Base-by-base conservation (phyloP, 768 basidiomycete species). In the Amanita molliuscula region DNA sequence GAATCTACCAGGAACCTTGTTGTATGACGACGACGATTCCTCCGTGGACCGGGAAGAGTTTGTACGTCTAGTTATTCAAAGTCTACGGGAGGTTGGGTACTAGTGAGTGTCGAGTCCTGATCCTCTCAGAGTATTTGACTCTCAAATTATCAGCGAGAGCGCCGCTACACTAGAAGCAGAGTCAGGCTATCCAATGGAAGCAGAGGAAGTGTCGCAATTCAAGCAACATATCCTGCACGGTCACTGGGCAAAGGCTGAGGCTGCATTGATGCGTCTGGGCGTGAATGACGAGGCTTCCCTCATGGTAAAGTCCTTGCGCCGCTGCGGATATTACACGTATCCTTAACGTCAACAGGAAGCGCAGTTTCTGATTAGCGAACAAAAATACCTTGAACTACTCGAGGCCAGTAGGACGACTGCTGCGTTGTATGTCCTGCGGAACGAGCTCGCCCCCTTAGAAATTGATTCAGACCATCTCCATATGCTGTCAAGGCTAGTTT, bases 311-410 rank as follows among this genome's bases (percentile, higher is more conserved):
- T 41, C 53, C 21, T 31, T 7, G 26, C 26, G 16, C 33, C 13
- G 11, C 41, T 35, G 10, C 15, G 8, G 8, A 21, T 28, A 43
- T 42, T 44, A 35, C 36, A n/a, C 44, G 21, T 55, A 33, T 38
- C 47, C 53, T 34, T 51, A 42, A 53, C 53, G 53, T 53, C 48
- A 53, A 44, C 59, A 95, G 85, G 82, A 87, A 58, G 84, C 87
- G 18, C 81, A 73, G 53, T 96, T 94, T 65, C 71, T 94, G 53
- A 88, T 99, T 55, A 84, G 82, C 53, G 84, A 88, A 66, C 96
- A 99, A 76, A 94, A 96, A 68, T 99, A 96, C 65, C 74, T 98
- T 36, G 96, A 99, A 62, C 72, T 89, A 16, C 72, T 99, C 44
- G 95, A 97, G 60, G 76, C 78, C 3, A 78, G 77, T 58, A 81